Percentiles rank a stretch among this genome's conserved stretches.
These are phyloP conservation scores for Galeopsis tetrahit DNA, from an alignment of 257 asterid genomes.

Conservation along the genomic window DNA sequence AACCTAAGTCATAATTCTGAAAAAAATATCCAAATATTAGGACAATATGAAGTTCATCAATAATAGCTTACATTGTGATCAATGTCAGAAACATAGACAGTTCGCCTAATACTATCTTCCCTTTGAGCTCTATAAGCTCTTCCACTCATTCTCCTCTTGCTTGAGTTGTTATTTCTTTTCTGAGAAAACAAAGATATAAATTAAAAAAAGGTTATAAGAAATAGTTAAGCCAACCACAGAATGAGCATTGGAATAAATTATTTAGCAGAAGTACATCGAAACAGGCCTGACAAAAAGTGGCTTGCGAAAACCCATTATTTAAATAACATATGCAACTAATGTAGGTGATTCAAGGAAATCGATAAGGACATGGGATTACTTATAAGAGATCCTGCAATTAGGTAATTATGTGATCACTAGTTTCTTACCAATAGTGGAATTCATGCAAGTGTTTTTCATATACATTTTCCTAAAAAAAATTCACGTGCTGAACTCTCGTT, in stretches of 20 bases:
- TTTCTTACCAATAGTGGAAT: background rate
- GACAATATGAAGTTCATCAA: slow-evolving; percentile 1
- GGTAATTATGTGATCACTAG: no score
- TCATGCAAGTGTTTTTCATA: background rate
- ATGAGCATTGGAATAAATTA: background rate
- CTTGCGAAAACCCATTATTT: background rate
- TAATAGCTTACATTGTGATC: slow-evolving; percentile 65
- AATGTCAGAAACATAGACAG: slow-evolving; percentile 85
- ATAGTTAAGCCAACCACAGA: slow-evolving; percentile 7
- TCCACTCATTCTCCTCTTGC: slow-evolving; percentile 63
- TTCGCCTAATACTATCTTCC: slow-evolving; percentile 84
- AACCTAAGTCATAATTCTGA: slow-evolving; percentile 31
- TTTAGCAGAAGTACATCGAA: background rate
- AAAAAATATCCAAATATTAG: slow-evolving; percentile 10
- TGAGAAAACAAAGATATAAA: slow-evolving; percentile 39
- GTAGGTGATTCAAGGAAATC: background rate
- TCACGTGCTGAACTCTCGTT: background rate
- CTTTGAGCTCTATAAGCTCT: slow-evolving; percentile 80
- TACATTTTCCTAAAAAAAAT: slow-evolving; percentile 6
- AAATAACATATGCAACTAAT: background rate
- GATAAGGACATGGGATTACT: background rate
- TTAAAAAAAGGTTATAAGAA: slow-evolving; percentile 12
- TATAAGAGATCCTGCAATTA: background rate
- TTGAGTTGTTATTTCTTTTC: slow-evolving; percentile 65
- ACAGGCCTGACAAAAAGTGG: background rate